Conservation (phyloP, 2,329 filamentous ascomycete species). For the Scolecobasidium constrictum region DNA sequence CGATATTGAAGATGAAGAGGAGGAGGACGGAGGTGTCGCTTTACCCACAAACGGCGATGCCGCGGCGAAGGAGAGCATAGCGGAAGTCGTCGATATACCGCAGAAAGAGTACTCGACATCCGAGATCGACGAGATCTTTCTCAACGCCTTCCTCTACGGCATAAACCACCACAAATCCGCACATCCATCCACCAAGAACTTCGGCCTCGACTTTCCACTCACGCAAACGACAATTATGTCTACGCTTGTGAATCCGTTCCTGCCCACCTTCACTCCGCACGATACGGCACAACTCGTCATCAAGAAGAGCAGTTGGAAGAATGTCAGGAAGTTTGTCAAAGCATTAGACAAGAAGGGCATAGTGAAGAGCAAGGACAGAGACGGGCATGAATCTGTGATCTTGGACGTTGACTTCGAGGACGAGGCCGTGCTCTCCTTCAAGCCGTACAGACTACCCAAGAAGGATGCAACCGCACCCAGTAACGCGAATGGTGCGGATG, state of each 20-base stretch:
- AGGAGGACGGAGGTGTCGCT: conserved; percentile 32
- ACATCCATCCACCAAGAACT: conserved; percentile 36
- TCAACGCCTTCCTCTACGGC: conserved; percentile 53
- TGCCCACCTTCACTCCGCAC: conserved; percentile 46
- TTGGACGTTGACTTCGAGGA: conserved; percentile 55
- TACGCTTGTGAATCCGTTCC: conserved; percentile 53
- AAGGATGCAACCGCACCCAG: conserved; percentile 32
- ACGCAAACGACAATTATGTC: conserved; percentile 54
- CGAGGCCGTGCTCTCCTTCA: conserved; percentile 41
- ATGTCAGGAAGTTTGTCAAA: conserved; percentile 59
- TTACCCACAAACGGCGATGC: conserved; percentile 17
- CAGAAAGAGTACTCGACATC: conserved; percentile 8
- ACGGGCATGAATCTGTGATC: conserved; percentile 53
- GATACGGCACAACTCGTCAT: conserved; percentile 50
- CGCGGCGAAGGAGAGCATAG: conserved; percentile 8
- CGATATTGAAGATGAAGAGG: conserved; percentile 29
- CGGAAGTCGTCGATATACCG: neutral
- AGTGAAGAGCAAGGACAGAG: conserved; percentile 54
- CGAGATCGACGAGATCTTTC: conserved; percentile 58
- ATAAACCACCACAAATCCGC: conserved; percentile 48
- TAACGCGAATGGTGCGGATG: conserved; percentile 21
- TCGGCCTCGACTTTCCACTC: conserved; percentile 50
- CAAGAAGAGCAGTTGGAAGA: conserved; percentile 63
- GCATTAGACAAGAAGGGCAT: conserved; percentile 51
- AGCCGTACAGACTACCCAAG: conserved; percentile 51